A percentile compares a stretch with the other conserved stretches of the same genome.
Conservation (phyloP, 139 green algal genomes). For the Chlorella sp. region DNA sequence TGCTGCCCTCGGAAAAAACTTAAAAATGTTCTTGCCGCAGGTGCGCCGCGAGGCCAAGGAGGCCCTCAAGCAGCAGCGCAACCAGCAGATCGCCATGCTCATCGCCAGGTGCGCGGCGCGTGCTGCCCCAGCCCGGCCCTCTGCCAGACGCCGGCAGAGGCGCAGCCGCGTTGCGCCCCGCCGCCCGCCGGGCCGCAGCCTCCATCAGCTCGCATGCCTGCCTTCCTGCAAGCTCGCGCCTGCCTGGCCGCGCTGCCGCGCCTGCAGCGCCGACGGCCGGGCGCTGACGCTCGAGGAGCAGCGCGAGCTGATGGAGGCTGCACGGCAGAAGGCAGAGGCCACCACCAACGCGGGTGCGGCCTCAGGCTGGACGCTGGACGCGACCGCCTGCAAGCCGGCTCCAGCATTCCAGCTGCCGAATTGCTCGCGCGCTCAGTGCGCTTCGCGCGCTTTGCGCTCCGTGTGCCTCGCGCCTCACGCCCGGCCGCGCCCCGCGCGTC, state of each 20-base stretch:
- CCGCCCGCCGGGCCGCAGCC: too few species aligned
- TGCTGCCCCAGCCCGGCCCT: too few species aligned
- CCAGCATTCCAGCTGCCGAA: too few species aligned
- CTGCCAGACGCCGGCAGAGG: neutral
- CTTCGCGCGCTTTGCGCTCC: too few species aligned
- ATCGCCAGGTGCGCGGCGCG: conserved; percentile 18
- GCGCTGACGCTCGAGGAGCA: conserved; percentile 49
- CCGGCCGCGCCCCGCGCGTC: too few species aligned
- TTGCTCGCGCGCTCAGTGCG: too few species aligned
- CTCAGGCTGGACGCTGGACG: too few species aligned
- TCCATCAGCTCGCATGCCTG: neutral
- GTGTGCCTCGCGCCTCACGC: too few species aligned
- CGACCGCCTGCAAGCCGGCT: too few species aligned
- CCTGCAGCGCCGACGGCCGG: conserved; percentile 17
- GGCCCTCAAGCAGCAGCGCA: conserved; percentile 30
- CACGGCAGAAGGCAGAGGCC: conserved; percentile 25
- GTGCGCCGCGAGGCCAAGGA: conserved; percentile 36
- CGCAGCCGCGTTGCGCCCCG: too few species aligned
- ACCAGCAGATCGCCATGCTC: conserved; percentile 50
- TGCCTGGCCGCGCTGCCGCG: too few species aligned
- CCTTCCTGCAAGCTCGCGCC: neutral
- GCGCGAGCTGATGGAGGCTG: conserved; percentile 34
- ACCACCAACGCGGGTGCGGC: neutral
- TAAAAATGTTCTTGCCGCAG: neutral
- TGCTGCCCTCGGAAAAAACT: too few species aligned